phyloP scores from a whole-genome alignment of 1,284 basidiomycete species.

The Heterobasidion occidentale region DNA sequence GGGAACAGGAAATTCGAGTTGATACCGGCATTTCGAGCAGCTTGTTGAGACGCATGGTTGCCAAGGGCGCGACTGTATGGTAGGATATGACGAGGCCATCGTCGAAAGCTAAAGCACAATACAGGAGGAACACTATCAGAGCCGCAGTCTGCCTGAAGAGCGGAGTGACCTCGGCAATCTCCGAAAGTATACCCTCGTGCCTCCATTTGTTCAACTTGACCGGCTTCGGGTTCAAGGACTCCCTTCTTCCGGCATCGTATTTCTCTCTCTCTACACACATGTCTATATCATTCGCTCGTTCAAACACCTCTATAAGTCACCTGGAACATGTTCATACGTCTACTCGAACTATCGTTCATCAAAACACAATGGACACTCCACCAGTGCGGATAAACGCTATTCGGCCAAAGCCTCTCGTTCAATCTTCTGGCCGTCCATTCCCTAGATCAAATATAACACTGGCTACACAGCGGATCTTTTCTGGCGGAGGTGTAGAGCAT shows the following conservation, averaged over 20 bases:
- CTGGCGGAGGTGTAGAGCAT: background rate
- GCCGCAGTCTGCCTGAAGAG: background rate
- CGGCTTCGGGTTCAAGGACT: background rate
- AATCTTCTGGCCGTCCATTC: background rate
- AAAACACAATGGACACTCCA: background rate
- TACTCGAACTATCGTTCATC: background rate
- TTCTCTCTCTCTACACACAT: background rate
- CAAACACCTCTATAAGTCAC: background rate
- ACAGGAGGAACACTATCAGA: background rate
- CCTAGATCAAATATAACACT: background rate
- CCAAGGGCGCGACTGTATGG: conserved; percentile 52
- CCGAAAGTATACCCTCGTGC: background rate
- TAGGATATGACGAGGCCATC: conserved; percentile 22
- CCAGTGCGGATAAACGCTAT: background rate
- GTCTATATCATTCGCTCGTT: background rate
- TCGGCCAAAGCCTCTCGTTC: background rate
- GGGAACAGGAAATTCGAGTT: conserved; percentile 73
- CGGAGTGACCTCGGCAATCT: background rate
- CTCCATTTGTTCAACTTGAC: background rate
- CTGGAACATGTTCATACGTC: background rate
- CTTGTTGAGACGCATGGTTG: conserved; percentile 55
- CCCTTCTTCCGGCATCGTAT: background rate
- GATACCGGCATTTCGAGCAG: conserved; percentile 54
- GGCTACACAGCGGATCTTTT: background rate
- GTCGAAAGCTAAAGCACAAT: background rate